Conservation (phyloP, 192 early-diverging fungal species). For the Gonapodya sp. region DNA sequence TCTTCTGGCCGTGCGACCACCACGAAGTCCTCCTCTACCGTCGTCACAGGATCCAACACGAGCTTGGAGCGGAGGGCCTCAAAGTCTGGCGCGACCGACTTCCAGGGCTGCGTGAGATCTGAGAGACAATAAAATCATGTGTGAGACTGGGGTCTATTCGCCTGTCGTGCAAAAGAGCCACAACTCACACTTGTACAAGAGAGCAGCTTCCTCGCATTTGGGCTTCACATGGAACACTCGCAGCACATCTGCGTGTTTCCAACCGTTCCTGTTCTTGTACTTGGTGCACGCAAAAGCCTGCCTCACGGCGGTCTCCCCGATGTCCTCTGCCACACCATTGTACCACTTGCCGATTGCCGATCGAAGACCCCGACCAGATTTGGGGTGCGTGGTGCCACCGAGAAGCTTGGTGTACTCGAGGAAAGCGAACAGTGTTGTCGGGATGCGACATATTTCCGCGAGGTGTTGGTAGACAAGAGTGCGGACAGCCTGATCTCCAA, state of each 20-base stretch:
- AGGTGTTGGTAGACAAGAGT: not conserved
- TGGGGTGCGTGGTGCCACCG: not conserved
- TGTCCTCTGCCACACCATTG: not conserved
- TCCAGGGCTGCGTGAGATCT: not conserved
- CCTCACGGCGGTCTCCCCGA: not conserved
- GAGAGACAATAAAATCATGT: not conserved
- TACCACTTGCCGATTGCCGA: conserved; percentile 18
- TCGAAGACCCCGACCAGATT: conserved; percentile 12
- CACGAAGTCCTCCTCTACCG: not conserved
- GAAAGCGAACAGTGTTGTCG: not conserved
- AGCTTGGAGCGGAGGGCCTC: not conserved
- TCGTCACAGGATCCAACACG: not conserved
- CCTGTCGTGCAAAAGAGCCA: not conserved
- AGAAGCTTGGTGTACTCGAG: not conserved
- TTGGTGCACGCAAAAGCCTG: conserved; percentile 20
- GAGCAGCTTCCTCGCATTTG: not conserved
- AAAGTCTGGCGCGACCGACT: too few relatives aligned
- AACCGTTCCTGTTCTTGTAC: conserved; percentile 25
- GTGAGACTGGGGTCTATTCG: conserved; percentile 8
- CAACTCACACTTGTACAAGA: not conserved
- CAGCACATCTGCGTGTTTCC: conserved; percentile 23
- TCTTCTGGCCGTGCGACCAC: too few relatives aligned
- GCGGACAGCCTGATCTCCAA: not conserved
- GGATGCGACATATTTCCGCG: not conserved
- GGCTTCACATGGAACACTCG: conserved; percentile 19